These are phyloP conservation scores for Cyclostephanos tholiformis DNA, from an alignment of 108 stramenopile genomes.

Conservation along the genomic window DNA sequence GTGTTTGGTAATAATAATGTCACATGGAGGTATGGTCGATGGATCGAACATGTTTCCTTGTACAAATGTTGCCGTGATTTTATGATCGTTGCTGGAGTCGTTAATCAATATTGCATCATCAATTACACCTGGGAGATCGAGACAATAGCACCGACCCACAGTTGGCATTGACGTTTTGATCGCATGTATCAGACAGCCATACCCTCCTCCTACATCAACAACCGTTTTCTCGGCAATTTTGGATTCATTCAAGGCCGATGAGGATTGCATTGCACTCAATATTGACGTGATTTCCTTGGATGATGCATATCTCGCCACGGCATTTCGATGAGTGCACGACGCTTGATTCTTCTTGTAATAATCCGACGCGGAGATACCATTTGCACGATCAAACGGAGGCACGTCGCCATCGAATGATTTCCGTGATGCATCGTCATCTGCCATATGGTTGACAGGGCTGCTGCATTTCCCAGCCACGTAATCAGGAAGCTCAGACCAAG, in stretches of 20 bases:
- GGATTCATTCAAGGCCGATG: slow-evolving; percentile 26
- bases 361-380: slow-evolving; percentile 44
- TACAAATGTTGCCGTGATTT: slow-evolving; percentile 15
- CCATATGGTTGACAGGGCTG: neutral
- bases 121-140: slow-evolving; percentile 47
- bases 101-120: slow-evolving; percentile 29
- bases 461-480: slow-evolving; percentile 31
- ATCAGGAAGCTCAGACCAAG: slow-evolving; percentile 45
- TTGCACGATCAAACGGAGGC: slow-evolving; percentile 46
- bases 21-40: slow-evolving; percentile 45
- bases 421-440: neutral
- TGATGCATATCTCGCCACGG: slow-evolving; percentile 46
- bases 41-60: slow-evolving; percentile 47
- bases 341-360: slow-evolving; percentile 34
- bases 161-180: slow-evolving; percentile 24
- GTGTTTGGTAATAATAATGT: slow-evolving; percentile 49
- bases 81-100: neutral
- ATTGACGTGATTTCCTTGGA: slow-evolving; percentile 44
- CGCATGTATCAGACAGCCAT: slow-evolving; percentile 40
- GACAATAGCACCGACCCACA: slow-evolving; percentile 36
- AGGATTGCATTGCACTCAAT: slow-evolving; percentile 23
- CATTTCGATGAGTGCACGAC: slow-evolving; percentile 38
- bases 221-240: slow-evolving; percentile 32
- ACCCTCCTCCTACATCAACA: slow-evolving; percentile 48
- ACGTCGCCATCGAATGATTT: neutral